These are phyloP conservation scores for Hypomontagnella monticulosa DNA, from an alignment of 495 filamentous ascomycete genomes.

Conservation along the genomic window DNA sequence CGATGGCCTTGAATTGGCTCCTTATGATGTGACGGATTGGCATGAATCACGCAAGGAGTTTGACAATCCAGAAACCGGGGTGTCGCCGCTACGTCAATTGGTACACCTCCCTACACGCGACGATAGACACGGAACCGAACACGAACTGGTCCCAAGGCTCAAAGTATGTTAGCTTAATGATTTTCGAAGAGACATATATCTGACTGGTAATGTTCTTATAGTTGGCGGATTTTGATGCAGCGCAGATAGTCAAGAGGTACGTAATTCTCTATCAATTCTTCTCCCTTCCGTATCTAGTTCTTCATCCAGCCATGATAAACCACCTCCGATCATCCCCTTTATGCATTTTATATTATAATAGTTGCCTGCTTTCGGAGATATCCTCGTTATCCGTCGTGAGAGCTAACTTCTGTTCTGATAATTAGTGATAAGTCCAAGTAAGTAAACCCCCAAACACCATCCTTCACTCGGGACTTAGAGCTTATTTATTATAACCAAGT, in stretches of 20 bases:
- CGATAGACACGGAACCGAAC: conserved; percentile 4
- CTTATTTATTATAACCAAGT: not conserved
- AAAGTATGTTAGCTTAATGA: conserved; percentile 11
- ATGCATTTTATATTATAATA: too few relatives aligned
- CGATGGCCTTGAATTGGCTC: not conserved
- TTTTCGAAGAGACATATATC: not conserved
- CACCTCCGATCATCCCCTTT: too few relatives aligned
- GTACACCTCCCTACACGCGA: not conserved
- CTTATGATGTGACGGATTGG: not conserved
- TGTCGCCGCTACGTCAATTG: not conserved
- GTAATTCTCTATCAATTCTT: not conserved
- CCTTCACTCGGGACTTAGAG: too few relatives aligned
- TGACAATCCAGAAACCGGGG: not conserved
- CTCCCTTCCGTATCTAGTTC: not conserved
- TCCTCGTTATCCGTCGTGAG: too few relatives aligned
- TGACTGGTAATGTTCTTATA: not conserved
- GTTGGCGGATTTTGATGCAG: conserved; percentile 21
- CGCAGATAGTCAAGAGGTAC: conserved; percentile 11
- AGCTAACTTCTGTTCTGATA: too few relatives aligned
- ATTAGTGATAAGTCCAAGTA: conserved; percentile 23
- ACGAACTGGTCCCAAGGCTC: conserved; percentile 13
- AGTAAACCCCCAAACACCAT: not conserved
- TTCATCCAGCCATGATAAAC: too few relatives aligned
- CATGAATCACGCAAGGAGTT: not conserved
- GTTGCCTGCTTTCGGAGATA: too few relatives aligned